Conservation (phyloP, 1,139 yeast species). For the Pneumocystis wakefieldiae region DNA sequence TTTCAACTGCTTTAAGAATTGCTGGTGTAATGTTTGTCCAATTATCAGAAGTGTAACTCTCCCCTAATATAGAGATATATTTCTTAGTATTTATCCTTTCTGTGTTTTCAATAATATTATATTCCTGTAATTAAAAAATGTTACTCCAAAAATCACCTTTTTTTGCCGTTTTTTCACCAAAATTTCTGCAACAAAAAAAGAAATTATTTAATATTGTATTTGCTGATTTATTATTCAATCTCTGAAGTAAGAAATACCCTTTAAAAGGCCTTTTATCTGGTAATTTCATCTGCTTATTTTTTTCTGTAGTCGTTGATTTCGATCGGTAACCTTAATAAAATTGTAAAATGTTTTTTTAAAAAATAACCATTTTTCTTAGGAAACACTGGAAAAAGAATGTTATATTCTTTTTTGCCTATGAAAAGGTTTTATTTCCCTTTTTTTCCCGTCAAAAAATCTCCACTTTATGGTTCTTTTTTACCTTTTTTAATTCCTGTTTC, state of each 20-base stretch:
- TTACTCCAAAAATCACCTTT: not conserved
- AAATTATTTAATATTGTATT: not conserved
- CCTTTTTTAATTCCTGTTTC: not conserved
- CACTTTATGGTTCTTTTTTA: not conserved
- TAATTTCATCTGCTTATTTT: not conserved
- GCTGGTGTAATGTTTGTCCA: constrained; percentile 79
- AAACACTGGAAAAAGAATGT: not conserved
- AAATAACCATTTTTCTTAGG: not conserved
- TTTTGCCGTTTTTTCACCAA: not conserved
- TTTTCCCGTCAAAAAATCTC: not conserved
- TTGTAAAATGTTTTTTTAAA: not conserved
- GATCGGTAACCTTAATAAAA: not conserved
- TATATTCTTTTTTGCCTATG: not conserved
- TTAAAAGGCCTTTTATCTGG: not conserved
- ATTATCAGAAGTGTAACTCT: constrained; percentile 45
- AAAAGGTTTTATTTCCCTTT: not conserved
- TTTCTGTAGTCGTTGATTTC: not conserved
- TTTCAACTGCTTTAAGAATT: constrained; percentile 51
- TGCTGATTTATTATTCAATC: not conserved
- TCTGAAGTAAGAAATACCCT: not conserved
- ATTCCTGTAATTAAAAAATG: not conserved
- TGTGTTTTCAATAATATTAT: not conserved
- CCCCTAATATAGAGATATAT: constrained; percentile 30
- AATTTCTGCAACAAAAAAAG: not conserved
- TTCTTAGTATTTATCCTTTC: not conserved